Conservation (phyloP, 2,329 filamentous ascomycete genomes). For the Acarospora socialis region DNA sequence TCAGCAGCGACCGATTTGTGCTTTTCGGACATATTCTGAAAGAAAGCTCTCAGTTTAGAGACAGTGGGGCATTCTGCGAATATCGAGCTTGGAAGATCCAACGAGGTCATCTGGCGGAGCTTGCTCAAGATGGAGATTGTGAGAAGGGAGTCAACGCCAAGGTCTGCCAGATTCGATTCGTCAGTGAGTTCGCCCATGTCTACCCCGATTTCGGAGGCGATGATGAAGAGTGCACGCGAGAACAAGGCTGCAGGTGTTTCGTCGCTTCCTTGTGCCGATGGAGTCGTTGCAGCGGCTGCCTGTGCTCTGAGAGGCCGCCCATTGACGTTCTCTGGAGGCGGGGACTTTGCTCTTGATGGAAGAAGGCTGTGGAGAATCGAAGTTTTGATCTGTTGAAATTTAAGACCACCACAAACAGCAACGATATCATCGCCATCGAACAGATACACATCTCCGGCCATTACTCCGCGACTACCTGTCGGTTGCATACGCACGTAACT, state of each 20-base stretch:
- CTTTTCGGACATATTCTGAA: background rate
- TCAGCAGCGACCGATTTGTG: background rate
- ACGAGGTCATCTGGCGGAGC: constrained; percentile 11
- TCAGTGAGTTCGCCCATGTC: constrained; percentile 10
- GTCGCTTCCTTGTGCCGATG: no score
- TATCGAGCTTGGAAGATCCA: constrained; percentile 14
- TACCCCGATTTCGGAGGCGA: constrained; percentile 12
- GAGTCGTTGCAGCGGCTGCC: background rate
- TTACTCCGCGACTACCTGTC: constrained; percentile 9
- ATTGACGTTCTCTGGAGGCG: background rate
- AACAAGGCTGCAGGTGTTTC: no score
- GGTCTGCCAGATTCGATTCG: constrained; percentile 16
- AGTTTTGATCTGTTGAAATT: constrained; percentile 16
- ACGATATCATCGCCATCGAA: constrained; percentile 16
- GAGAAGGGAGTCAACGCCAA: constrained; percentile 20
- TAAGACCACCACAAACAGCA: constrained; percentile 15
- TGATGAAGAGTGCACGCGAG: constrained; percentile 1
- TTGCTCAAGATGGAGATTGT: constrained; percentile 16
- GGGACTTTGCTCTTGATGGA: background rate
- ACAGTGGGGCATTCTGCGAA: constrained; percentile 13
- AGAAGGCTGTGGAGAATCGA: constrained; percentile 9
- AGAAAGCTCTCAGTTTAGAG: constrained; percentile 1
- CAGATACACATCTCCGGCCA: constrained; percentile 18
- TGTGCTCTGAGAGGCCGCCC: no score
- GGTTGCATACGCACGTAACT: constrained; percentile 19